phyloP scores from a whole-genome alignment of 2,329 filamentous ascomycete genomes.

The Bipolaris bicolor region DNA sequence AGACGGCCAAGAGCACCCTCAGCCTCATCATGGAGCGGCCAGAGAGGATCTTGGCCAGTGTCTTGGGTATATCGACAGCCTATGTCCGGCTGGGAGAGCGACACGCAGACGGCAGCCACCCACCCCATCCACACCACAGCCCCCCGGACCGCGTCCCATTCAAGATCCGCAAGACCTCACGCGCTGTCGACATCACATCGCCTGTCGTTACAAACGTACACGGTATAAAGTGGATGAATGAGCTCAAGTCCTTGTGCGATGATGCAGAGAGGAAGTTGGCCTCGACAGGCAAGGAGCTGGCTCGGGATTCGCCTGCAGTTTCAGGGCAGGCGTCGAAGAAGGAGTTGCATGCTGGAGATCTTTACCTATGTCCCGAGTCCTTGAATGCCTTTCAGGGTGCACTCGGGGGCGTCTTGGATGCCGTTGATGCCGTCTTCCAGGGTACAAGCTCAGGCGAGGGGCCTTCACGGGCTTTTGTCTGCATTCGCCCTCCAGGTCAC shows the following conservation, averaged over 20 bases:
- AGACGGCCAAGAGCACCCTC: slow-evolving; percentile 73
- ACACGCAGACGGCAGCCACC: slow-evolving; percentile 72
- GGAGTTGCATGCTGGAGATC: slow-evolving; percentile 82
- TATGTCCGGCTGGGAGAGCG: slow-evolving; percentile 89
- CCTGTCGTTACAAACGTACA: slow-evolving; percentile 88
- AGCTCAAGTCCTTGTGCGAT: slow-evolving; percentile 84
- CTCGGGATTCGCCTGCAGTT: slow-evolving; percentile 53
- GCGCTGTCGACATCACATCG: slow-evolving; percentile 73
- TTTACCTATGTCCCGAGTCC: slow-evolving; percentile 89
- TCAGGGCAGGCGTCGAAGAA: slow-evolving; percentile 60
- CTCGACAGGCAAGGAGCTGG: slow-evolving; percentile 76
- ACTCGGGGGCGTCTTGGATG: slow-evolving; percentile 90
- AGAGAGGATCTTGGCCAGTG: slow-evolving; percentile 83
- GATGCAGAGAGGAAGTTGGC: slow-evolving; percentile 79
- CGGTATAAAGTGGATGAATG: slow-evolving; percentile 90
- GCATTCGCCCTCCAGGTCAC: slow-evolving; percentile 89
- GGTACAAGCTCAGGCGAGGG: slow-evolving; percentile 54
- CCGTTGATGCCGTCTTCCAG: slow-evolving; percentile 82
- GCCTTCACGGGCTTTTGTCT: slow-evolving; percentile 84
- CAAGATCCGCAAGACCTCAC: slow-evolving; percentile 79
- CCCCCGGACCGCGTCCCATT: slow-evolving; percentile 73
- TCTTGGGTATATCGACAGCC: slow-evolving; percentile 81
- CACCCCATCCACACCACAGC: slow-evolving; percentile 68
- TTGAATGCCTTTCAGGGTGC: slow-evolving; percentile 87
- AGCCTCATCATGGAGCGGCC: slow-evolving; percentile 90